Conservation (phyloP, 176 grass and related monocot genomes). For the Ensete ventricosum region DNA sequence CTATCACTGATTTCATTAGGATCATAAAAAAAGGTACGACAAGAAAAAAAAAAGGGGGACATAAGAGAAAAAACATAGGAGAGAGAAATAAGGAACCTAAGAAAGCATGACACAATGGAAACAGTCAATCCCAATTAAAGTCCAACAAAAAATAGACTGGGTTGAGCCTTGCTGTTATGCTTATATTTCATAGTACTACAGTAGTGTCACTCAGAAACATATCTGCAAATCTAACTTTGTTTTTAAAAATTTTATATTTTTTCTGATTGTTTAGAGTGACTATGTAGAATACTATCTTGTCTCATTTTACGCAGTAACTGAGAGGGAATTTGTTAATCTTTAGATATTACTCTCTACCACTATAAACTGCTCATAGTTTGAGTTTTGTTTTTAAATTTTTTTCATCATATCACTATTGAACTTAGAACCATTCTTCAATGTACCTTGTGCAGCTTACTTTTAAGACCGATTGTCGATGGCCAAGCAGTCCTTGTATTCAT, state of each 20-base stretch:
- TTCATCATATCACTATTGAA: neutral
- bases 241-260: neutral
- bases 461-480: slow-evolving; percentile 91
- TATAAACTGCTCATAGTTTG: neutral
- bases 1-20: neutral
- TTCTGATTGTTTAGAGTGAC: neutral
- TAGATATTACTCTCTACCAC: neutral
- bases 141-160: neutral
- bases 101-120: neutral
- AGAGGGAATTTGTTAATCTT: neutral
- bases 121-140: neutral
- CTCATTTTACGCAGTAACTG: neutral
- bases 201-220: neutral
- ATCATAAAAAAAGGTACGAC: neutral
- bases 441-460: slow-evolving; percentile 47
- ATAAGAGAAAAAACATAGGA: neutral
- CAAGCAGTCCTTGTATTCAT: slow-evolving; percentile 91
- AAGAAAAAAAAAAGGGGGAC: neutral
- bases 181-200: no score
- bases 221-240: neutral
- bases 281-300: neutral
- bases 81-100: neutral
- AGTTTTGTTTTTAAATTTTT: neutral
- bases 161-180: neutral
- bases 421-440: slow-evolving; percentile 5